Evolutionary conservation across 1,284 basidiomycete species (phyloP).

Genomic region (Sanghuangporus baumii): DNA sequence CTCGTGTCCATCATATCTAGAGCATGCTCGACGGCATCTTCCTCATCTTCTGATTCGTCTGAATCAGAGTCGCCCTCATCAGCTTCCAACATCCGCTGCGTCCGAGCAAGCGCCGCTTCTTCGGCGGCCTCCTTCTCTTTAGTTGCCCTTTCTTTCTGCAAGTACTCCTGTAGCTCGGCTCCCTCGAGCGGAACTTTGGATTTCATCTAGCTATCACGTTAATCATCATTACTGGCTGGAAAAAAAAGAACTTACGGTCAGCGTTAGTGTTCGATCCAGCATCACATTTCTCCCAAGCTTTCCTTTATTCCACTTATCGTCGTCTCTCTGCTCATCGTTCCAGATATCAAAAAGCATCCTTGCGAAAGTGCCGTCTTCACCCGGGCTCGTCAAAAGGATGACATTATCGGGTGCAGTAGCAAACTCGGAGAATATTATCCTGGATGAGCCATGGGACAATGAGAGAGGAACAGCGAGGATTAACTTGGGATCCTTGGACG

Average conservation of each 20-base stretch:
- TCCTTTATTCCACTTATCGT: constrained; percentile 83
- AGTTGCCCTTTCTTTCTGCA: constrained; percentile 72
- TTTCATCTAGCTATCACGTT: constrained; percentile 54
- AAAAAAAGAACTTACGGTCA: constrained; percentile 57
- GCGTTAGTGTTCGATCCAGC: constrained; percentile 61
- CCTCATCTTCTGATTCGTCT: constrained; percentile 51
- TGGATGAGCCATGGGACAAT: constrained; percentile 89
- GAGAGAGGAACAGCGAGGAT: constrained; percentile 91
- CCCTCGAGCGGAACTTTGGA: constrained; percentile 86
- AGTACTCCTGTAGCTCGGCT: constrained; percentile 77
- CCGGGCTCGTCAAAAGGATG: constrained; percentile 73
- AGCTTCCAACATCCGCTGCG: constrained; percentile 87
- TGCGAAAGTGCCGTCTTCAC: constrained; percentile 78
- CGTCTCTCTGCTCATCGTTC: constrained; percentile 73
- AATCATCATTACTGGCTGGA: neutral
- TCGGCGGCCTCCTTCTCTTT: constrained; percentile 86
- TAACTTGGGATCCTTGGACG: constrained; percentile 84
- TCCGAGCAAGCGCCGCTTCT: constrained; percentile 78
- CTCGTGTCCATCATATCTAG: constrained; percentile 43
- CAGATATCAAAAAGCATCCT: constrained; percentile 81
- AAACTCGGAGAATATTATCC: constrained; percentile 81
- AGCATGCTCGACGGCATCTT: constrained; percentile 61
- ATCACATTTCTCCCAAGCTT: constrained; percentile 81
- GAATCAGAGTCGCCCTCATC: constrained; percentile 68
- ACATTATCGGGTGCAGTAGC: constrained; percentile 79